Conservation (phyloP, 192 early-diverging fungal genomes). For the Coemansia aciculifera region DNA sequence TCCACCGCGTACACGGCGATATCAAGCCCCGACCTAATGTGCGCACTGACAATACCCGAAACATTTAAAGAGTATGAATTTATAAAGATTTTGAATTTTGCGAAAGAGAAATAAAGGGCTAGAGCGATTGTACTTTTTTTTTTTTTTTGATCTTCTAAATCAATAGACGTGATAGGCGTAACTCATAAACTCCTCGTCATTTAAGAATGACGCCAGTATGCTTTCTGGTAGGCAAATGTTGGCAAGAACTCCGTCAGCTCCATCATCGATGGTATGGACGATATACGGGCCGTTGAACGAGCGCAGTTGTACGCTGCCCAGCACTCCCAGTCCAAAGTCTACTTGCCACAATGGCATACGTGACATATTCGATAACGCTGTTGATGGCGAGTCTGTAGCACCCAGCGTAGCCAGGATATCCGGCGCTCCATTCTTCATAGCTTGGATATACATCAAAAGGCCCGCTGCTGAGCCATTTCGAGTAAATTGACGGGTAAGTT, state of each 20-base stretch:
- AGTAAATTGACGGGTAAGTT: not conserved
- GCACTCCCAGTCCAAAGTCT: constrained; percentile 7
- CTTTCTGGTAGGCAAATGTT: constrained; percentile 16
- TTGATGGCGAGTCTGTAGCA: constrained; percentile 18
- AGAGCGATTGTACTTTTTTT: too few relatives aligned
- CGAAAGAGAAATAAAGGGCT: not conserved
- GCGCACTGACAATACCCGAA: not conserved
- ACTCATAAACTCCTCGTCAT: not conserved
- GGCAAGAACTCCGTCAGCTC: constrained; percentile 15
- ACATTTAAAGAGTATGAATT: too few relatives aligned
- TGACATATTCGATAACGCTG: constrained; percentile 31
- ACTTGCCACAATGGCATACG: not conserved
- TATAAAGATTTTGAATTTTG: not conserved
- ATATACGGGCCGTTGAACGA: constrained; percentile 24
- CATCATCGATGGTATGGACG: constrained; percentile 24
- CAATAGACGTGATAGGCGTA: not conserved
- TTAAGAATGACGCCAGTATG: not conserved
- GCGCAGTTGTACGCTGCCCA: constrained; percentile 13
- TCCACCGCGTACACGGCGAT: not conserved
- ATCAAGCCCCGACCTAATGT: not conserved
- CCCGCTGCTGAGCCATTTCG: not conserved
- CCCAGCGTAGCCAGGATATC: constrained; percentile 10
- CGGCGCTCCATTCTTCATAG: not conserved
- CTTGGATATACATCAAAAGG: not conserved
- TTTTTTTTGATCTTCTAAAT: not conserved